Conservation (phyloP, 2,329 filamentous ascomycete species). For the Trichoderma sp. region DNA sequence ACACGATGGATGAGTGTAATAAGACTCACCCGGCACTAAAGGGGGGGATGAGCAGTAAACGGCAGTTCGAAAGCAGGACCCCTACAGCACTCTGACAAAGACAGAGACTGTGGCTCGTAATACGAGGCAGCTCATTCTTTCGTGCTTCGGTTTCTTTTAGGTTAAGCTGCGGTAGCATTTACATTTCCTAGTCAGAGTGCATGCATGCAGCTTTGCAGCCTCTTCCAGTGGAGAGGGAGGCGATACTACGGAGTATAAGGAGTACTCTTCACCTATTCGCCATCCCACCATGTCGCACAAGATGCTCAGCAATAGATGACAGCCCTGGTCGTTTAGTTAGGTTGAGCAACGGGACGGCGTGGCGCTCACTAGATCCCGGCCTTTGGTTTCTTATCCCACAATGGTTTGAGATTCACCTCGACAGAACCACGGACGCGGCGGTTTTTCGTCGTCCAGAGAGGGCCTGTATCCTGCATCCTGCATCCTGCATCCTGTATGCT, state of each 20-base stretch:
- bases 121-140: background rate
- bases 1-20: conserved; percentile 19
- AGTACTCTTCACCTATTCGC: background rate
- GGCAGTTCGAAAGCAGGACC: conserved; percentile 2
- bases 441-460: background rate
- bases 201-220: background rate
- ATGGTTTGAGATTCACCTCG: background rate
- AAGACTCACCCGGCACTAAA: conserved; percentile 12
- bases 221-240: background rate
- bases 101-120: background rate
- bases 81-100: conserved; percentile 4
- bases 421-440: background rate
- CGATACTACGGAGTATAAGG: no score
- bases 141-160: background rate
- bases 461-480: no score
- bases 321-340: background rate
- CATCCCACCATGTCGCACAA: background rate
- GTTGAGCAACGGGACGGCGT: conserved; percentile 8
- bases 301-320: background rate
- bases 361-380: conserved; percentile 14
- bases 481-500: no score
- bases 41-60: conserved; percentile 1
- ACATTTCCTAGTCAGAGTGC: background rate
- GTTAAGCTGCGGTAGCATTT: background rate
- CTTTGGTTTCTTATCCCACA: background rate